Base-by-base conservation (phyloP, 345 rosid genomes). In the Eucalyptus sp. region DNA sequence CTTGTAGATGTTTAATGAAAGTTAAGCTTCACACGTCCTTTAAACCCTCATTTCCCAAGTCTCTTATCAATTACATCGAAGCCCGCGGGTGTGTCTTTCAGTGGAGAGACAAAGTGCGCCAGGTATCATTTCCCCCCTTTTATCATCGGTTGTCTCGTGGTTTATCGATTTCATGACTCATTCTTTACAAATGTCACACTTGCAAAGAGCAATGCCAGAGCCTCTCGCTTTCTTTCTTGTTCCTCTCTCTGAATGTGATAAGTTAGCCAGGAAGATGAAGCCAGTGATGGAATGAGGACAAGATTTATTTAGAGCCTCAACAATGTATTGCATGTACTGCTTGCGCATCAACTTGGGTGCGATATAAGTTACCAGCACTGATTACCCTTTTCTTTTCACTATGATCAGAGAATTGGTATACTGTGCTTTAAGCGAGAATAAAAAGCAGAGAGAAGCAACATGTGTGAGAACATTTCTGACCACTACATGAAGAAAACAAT, bases 61-160 rank as follows among this genome's bases (percentile, higher is more conserved):
- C 87, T 13, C 93, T 94, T 87, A 25, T 92, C 43, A 89, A 92
- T 64, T 94, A 95, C 91, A 83, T 95, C 52, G 93, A 94, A 94
- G 93, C 92, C 25, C 94, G 96, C 4, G 95, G 97, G 11, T 95
- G 96, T 49, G 88, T 90, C 68, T 93, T 95, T 81, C 96, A 95
- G 51, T 95, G 97, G 97, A 94, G 96, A 88, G 93, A 94, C 86
- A 94, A 95, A 90, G 92, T 89, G 83, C 90, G 90, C 90, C 94
- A 92, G 96, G 97, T 94, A 43, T 46, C 17, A 18, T 68, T 54
- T 25, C 50, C 54, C 56, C 31, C 17, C 5, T 24, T 13, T n/a
- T 46, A 54, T 5, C 33, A 31, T 90, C 15, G 8, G 56, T 49
- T 66, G 20, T n/a, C 48, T 76, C 27, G 3, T 18, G 83, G 83